Evolutionary conservation across 495 filamentous ascomycete genomes (phyloP), one percentile per base, ranked within the genome.

Genomic region (Penicillium malachiteum): DNA sequence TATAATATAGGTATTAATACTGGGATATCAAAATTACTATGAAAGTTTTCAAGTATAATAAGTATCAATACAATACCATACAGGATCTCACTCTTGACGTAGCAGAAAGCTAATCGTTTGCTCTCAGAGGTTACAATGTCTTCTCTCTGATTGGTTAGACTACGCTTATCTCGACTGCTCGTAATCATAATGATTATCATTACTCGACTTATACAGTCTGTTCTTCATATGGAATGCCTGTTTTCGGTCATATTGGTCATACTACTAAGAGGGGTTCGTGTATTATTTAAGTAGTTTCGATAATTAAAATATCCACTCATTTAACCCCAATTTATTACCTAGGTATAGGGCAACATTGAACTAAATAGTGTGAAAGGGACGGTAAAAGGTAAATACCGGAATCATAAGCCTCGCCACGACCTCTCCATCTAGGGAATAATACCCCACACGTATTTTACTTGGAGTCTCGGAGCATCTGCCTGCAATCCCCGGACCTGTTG

Each of bases 41-140:
- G 21, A 26, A 26, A 26, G 21, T 26, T 26, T 26, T 1, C 21
- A 26, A 26, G 21, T 26, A 26, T 4, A 26, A 26, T 16, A 35
- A 34, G 52, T 55, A 52, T 26, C 30, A 12, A 44, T 56, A 60
- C 48, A 2, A 52, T 51, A 55, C 52, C 2, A 45, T 60, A 53
- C 42, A 26, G 46, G 57, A 55, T 63, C 50, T 42, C 18, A 26
- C 31, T 46, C 69, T 69, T 74, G 73, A 74, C 73, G 71, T 76
- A 71, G 72, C 52, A 56, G 45, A 66, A 71, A 72, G 61, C 67
- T 76, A 73, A 74, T 75, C 70, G 69, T 56, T 60, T 65, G 59
- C 60, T 56, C 46, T 43, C 46, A 63, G 57, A 63, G 56, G 61
- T 74, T 68, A 67, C 53, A 71, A 76, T 68, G 49, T 57, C 59